These are phyloP conservation scores for Erodium trifolium DNA, from an alignment of 441 rosid genomes.

Conservation along the genomic window DNA sequence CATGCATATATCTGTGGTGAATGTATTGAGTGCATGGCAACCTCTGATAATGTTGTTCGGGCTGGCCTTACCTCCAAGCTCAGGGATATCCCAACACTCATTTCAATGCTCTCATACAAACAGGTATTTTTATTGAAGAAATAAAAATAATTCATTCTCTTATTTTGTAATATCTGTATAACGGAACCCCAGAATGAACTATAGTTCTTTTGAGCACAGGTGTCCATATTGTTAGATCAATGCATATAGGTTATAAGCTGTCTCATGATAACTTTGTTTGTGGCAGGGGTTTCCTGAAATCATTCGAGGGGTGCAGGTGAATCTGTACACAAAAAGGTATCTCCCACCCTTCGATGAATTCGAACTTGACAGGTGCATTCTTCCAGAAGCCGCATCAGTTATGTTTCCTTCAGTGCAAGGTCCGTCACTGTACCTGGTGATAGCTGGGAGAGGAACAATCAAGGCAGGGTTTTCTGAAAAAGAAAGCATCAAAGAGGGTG, in stretches of 20 bases:
- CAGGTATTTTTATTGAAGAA: constrained; percentile 32
- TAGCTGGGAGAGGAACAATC: constrained; percentile 26
- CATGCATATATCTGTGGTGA: constrained; percentile 74
- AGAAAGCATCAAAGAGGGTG: constrained; percentile 27
- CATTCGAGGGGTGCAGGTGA: constrained; percentile 30
- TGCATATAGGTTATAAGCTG: neutral
- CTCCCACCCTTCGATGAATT: constrained; percentile 49
- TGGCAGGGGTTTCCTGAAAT: constrained; percentile 38
- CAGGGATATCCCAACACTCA: constrained; percentile 56
- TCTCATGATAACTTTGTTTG: neutral
- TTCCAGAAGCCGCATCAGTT: constrained; percentile 26
- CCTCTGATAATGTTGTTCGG: constrained; percentile 77
- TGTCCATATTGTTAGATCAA: neutral
- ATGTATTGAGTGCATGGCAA: constrained; percentile 78
- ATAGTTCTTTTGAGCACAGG: too few species aligned
- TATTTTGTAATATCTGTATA: too few species aligned
- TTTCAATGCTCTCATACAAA: constrained; percentile 73
- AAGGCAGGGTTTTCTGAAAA: constrained; percentile 17
- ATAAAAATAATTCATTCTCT: neutral
- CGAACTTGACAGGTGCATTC: constrained; percentile 37
- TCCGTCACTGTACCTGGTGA: constrained; percentile 33
- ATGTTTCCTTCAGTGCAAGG: constrained; percentile 32
- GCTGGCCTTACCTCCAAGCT: constrained; percentile 78
- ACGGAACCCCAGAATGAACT: too few species aligned
- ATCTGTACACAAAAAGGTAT: constrained; percentile 30